Evolutionary conservation across 306 rosid species (phyloP), one percentile per base, ranked within the genome.

Genomic region (Oxytropis ochrocephala): DNA sequence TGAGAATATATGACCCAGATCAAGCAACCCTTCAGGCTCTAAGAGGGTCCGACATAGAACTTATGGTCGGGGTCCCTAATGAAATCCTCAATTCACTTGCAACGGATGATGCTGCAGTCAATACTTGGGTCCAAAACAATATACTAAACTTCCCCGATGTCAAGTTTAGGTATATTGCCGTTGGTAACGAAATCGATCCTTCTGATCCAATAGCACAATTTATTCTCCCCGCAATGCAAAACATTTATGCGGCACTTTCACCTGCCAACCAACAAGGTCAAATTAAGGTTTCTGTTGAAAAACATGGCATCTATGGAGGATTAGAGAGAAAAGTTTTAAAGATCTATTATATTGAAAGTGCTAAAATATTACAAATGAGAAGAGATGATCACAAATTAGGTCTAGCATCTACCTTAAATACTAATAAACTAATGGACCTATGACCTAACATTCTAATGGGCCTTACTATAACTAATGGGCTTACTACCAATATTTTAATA

Each of bases 181-280:
- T 81, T 12, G 88, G 95, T 8, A 83, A 88, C n/a, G 91, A 79
- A 70, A 72, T 83, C 1, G 7, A 4, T 14, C 83, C 88, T 3
- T 2, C 32, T 0, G 48, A 33, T 16, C 59, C 52, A 13, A 7
- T 6, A 18, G 6, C 80, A 8, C 14, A 54, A 4, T 74, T 18
- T 35, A 19, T 84, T 39, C 27, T 77, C 0, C 80, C 64, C 0
- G 85, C 83, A 42, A 79, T 84, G 32, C 53, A 68, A 4, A 83
- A 77, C 49, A 64, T 88, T 18, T 49, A 75, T 6, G 27, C n/a
- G 3, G 73, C 84, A 48, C 66, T 83, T 13, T 6, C n/a, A 29
- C 62, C 78, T 4, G 63, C 72, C 18, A 83, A 79, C 8, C 12
- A 83, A 8, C 79, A 83, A 3, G 70, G 46, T 50, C 64, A 54